Percentiles rank a stretch among this genome's conserved stretches.
These are phyloP conservation scores for Penicillium psychrosexuale DNA, from an alignment of 2,329 filamentous ascomycete genomes.

Conservation along the genomic window DNA sequence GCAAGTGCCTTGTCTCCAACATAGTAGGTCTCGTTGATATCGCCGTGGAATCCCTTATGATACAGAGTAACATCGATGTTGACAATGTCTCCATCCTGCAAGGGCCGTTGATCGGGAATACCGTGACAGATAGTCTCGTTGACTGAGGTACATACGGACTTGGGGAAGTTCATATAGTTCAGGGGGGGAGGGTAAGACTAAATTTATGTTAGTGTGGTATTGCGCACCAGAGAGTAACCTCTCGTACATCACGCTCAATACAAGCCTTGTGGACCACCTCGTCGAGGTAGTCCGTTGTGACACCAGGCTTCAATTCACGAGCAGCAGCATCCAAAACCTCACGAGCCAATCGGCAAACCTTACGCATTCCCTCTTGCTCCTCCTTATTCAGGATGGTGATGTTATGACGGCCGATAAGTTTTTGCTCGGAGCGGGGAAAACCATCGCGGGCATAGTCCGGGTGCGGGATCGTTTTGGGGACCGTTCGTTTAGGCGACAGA, in stretches of 20 bases:
- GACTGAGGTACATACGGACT: constrained; percentile 92
- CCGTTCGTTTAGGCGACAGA: constrained; percentile 65
- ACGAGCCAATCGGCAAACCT: constrained; percentile 79
- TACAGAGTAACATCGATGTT: constrained; percentile 96
- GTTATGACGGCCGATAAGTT: constrained; percentile 70
- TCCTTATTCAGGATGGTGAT: constrained; percentile 77
- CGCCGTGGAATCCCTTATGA: constrained; percentile 91
- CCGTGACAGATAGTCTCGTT: constrained; percentile 99
- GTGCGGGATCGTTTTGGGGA: constrained; percentile 76
- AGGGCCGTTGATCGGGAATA: constrained; percentile 83
- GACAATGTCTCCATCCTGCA: constrained; percentile 90
- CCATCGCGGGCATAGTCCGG: constrained; percentile 89
- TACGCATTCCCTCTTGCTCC: constrained; percentile 85
- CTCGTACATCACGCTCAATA: constrained; percentile 79
- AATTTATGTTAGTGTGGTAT: constrained; percentile 12
- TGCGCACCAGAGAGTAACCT: not conserved
- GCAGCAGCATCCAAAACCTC: constrained; percentile 93
- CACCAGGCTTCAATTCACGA: constrained; percentile 76
- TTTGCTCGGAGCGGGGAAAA: constrained; percentile 64
- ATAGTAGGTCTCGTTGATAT: constrained; percentile 98
- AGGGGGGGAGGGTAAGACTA: constrained; percentile 92
- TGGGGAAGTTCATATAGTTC: constrained; percentile 95
- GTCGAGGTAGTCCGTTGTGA: constrained; percentile 94
- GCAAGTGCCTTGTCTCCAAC: constrained; percentile 82
- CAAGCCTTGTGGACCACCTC: constrained; percentile 93